phyloP scores from a whole-genome alignment of 208 protist genomes.

The Zelonia costaricensis region DNA sequence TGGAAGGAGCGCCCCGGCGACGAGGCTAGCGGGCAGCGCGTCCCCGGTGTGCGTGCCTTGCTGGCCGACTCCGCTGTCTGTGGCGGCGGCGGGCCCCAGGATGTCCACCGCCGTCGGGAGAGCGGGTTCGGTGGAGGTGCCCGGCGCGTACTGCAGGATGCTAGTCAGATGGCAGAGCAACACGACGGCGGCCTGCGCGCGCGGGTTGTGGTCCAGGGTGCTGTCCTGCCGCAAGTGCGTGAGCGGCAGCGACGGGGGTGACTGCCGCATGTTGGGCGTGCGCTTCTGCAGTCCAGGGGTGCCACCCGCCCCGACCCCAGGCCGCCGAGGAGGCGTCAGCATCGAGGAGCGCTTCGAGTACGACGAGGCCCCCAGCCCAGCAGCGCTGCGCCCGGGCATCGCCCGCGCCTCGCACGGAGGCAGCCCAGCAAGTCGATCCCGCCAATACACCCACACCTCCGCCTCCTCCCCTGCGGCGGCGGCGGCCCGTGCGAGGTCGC shows the following conservation, averaged over 20 bases:
- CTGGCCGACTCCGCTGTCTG: not conserved
- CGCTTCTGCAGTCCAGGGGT: no score
- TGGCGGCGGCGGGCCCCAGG: not conserved
- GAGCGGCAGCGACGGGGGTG: no score
- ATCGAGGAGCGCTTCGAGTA: no score
- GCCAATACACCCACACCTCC: constrained; percentile 9
- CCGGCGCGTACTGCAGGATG: not conserved
- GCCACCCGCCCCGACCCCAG: no score
- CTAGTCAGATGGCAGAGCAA: constrained; percentile 21
- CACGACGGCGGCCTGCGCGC: not conserved
- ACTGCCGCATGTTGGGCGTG: no score
- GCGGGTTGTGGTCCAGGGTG: not conserved
- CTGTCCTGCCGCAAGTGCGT: not conserved
- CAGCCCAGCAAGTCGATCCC: constrained; percentile 4
- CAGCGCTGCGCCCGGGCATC: not conserved
- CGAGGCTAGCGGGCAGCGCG: not conserved
- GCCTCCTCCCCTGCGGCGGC: not conserved
- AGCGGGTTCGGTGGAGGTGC: not conserved
- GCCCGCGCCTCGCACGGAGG: not conserved
- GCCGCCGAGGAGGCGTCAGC: not conserved
- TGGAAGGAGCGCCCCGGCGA: constrained; percentile 2
- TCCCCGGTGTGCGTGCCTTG: not conserved
- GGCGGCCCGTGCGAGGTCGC: constrained; percentile 4
- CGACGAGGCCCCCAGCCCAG: no score
- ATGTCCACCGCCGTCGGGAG: not conserved